Evolutionary conservation across 805 yeast genomes (phyloP).

Genomic region (Debaryomyces maramus): DNA sequence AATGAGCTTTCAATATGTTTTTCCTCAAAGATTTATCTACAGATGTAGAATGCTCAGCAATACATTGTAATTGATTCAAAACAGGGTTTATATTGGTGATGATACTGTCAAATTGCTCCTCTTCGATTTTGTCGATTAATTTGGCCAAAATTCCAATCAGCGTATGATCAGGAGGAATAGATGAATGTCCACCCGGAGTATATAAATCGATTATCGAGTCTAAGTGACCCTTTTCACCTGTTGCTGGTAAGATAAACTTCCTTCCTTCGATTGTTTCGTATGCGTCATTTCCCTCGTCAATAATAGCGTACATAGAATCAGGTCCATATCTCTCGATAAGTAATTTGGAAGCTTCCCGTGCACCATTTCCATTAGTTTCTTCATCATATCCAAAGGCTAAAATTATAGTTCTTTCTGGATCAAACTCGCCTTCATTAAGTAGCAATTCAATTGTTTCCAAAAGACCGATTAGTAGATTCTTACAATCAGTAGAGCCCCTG

Average conservation of each 20-base stretch:
- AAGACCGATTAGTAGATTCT: constrained; percentile 44
- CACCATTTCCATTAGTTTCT: constrained; percentile 46
- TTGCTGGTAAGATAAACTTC: constrained; percentile 45
- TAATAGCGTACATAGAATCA: constrained; percentile 42
- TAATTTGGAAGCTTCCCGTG: constrained; percentile 32
- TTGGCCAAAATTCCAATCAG: constrained; percentile 48
- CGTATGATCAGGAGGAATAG: constrained; percentile 50
- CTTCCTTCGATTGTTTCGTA: constrained; percentile 28
- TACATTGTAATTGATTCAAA: constrained; percentile 43
- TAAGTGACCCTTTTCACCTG: constrained; percentile 50
- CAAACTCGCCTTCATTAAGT: constrained; percentile 30
- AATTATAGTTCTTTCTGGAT: constrained; percentile 44
- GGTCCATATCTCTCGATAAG: constrained; percentile 40
- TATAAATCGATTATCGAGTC: constrained; percentile 40
- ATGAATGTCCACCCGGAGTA: constrained; percentile 54
- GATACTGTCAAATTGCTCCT: constrained; percentile 33
- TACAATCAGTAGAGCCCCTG: constrained; percentile 40
- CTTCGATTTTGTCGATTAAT: constrained; percentile 40
- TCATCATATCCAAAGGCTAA: constrained; percentile 55
- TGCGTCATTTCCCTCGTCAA: constrained; percentile 43
- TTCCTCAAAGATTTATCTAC: constrained; percentile 32
- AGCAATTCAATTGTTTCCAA: constrained; percentile 38
- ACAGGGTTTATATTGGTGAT: constrained; percentile 46
- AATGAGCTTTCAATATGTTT: constrained; percentile 40
- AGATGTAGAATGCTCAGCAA: constrained; percentile 43